Conservation (phyloP, 441 rosid species). For the Bruguiera hainesii region DNA sequence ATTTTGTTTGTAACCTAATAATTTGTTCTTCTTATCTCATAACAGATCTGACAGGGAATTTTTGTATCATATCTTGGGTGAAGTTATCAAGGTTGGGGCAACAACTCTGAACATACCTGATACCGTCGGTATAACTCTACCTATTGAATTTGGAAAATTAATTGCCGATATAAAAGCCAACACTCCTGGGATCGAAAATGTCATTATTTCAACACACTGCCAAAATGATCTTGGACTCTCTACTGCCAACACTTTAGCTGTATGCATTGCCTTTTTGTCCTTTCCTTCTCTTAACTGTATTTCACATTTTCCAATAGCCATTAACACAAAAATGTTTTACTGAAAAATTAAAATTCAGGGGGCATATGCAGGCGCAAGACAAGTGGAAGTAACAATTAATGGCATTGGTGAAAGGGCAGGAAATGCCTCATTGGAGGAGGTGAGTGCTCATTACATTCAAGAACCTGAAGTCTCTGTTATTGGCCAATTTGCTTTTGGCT, state of each 20-base stretch:
- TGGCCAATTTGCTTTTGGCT: background rate
- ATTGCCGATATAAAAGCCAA: slow-evolving; percentile 86
- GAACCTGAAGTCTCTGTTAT: background rate
- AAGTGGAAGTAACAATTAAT: slow-evolving; percentile 84
- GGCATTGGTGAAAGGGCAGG: slow-evolving; percentile 99
- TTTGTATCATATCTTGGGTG: slow-evolving; percentile 78
- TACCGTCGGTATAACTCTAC: slow-evolving; percentile 84
- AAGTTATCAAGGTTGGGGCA: slow-evolving; percentile 92
- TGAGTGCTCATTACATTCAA: slow-evolving; percentile 19
- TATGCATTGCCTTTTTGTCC: slow-evolving; percentile 28
- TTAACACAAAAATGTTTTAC: no score
- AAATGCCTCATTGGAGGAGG: slow-evolving; percentile 98
- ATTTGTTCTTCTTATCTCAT: slow-evolving; percentile 8
- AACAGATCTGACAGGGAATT: slow-evolving; percentile 83
- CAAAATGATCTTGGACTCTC: slow-evolving; percentile 99
- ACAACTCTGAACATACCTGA: slow-evolving; percentile 89
- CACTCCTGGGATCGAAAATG: slow-evolving; percentile 83
- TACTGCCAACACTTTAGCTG: slow-evolving; percentile 86
- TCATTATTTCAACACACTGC: slow-evolving; percentile 80
- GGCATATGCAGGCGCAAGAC: slow-evolving; percentile 85
- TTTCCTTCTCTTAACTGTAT: background rate
- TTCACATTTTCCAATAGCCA: background rate
- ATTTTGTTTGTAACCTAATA: background rate
- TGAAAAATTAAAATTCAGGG: slow-evolving; percentile 47
- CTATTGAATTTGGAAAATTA: slow-evolving; percentile 73